These are phyloP conservation scores for Stereocaulon alpinum DNA, from an alignment of 495 filamentous ascomycete genomes.

Conservation along the genomic window DNA sequence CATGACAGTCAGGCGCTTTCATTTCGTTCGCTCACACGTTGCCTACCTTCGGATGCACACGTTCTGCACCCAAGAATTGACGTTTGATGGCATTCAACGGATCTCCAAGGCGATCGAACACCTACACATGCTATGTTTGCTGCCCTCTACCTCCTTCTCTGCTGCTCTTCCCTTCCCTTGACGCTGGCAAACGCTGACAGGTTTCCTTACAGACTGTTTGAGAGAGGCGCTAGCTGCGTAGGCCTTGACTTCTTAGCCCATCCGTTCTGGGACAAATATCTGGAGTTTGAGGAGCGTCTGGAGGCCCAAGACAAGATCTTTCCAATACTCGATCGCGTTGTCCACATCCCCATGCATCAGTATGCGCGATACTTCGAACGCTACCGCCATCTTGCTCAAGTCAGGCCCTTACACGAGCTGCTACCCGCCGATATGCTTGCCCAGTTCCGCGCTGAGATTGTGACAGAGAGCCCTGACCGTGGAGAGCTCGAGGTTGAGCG, in stretches of 20 bases:
- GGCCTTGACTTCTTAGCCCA: conserved; percentile 91
- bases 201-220: conserved; percentile 61
- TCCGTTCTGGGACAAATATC: conserved; percentile 98
- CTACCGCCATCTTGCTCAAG: conserved; percentile 68
- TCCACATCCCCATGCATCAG: conserved; percentile 93
- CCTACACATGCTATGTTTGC: conserved; percentile 44
- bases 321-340: conserved; percentile 70
- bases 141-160: conserved; percentile 33
- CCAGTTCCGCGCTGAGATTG: conserved; percentile 60
- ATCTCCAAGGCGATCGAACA: conserved; percentile 34
- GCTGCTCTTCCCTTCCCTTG: conserved; percentile 23
- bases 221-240: conserved; percentile 74
- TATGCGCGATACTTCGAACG: conserved; percentile 93
- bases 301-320: conserved; percentile 84
- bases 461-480: conserved; percentile 42
- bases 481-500: conserved; percentile 73
- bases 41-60: conserved; percentile 18
- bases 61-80: conserved; percentile 20
- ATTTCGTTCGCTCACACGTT: conserved; percentile 30
- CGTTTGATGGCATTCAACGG: conserved; percentile 26
- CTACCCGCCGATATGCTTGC: conserved; percentile 55
- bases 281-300: conserved; percentile 87
- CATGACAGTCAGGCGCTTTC: conserved; percentile 44
- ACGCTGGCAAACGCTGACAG: conserved; percentile 28
- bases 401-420: conserved; percentile 62